Conservation (phyloP, 192 early-diverging fungal species). For the Rhizoclosmatium sp. region DNA sequence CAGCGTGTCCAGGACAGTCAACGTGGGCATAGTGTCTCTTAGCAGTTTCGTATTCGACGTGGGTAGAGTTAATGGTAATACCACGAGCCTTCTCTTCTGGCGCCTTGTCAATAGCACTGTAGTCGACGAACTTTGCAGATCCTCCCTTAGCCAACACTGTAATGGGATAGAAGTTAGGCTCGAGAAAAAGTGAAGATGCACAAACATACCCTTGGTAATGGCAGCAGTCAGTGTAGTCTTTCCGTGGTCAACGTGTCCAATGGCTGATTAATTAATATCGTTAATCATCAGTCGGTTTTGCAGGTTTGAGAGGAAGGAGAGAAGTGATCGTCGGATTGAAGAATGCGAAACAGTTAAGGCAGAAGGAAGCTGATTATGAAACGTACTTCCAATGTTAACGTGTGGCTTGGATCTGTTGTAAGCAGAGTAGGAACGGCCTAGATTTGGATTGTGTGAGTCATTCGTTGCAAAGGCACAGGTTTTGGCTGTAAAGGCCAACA, state of each 20-base stretch:
- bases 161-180: slow-evolving; percentile 4
- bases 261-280: slow-evolving; percentile 48
- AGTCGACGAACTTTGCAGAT: slow-evolving; percentile 91
- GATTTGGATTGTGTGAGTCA: not conserved
- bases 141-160: slow-evolving; percentile 79
- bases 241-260: slow-evolving; percentile 99
- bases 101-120: slow-evolving; percentile 97
- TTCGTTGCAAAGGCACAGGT: not conserved
- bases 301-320: no score
- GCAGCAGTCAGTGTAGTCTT: slow-evolving; percentile 99
- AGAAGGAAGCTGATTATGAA: no score
- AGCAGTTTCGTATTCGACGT: slow-evolving; percentile 95
- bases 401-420: slow-evolving; percentile 92
- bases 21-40: slow-evolving; percentile 95
- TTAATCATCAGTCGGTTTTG: no score
- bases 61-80: slow-evolving; percentile 97
- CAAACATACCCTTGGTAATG: slow-evolving; percentile 81
- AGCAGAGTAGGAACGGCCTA: slow-evolving; percentile 50
- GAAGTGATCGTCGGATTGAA: no score
- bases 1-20: slow-evolving; percentile 98
- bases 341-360: no score
- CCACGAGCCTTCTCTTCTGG: slow-evolving; percentile 98
- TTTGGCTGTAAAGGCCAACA: not conserved
- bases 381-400: slow-evolving; percentile 89
- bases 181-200: slow-evolving; percentile 19